Conservation (phyloP, 345 rosid genomes). For the Lagerstroemia speciosa region DNA sequence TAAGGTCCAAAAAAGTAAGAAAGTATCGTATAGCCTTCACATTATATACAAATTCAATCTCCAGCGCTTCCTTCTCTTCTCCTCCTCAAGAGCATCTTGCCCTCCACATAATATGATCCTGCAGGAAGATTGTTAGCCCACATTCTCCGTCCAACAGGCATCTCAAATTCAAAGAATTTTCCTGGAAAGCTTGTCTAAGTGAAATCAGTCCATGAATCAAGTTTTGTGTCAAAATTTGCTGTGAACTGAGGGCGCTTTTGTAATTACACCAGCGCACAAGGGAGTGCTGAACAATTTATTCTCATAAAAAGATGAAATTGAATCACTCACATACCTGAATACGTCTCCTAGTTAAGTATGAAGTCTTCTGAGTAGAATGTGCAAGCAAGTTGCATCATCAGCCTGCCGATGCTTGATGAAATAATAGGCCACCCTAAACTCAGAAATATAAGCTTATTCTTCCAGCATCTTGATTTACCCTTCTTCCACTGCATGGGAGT, state of each 20-base stretch:
- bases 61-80: neutral
- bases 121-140: neutral
- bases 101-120: neutral
- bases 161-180: neutral
- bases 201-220: neutral
- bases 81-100: neutral
- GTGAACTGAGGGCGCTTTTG: neutral
- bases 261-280: neutral
- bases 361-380: constrained; percentile 2
- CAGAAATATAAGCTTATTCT: neutral
- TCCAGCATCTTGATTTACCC: neutral
- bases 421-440: neutral
- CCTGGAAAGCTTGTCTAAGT: neutral
- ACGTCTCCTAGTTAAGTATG: neutral
- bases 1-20: neutral
- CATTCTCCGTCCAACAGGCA: neutral
- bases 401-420: neutral
- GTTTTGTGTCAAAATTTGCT: neutral
- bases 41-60: constrained; percentile 4
- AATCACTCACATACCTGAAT: neutral
- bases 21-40: neutral
- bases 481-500: neutral
- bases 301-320: neutral
- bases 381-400: neutral
- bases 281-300: neutral